Conservation (phyloP, 495 filamentous ascomycete genomes). For the Hypoxylon cercidicola region DNA sequence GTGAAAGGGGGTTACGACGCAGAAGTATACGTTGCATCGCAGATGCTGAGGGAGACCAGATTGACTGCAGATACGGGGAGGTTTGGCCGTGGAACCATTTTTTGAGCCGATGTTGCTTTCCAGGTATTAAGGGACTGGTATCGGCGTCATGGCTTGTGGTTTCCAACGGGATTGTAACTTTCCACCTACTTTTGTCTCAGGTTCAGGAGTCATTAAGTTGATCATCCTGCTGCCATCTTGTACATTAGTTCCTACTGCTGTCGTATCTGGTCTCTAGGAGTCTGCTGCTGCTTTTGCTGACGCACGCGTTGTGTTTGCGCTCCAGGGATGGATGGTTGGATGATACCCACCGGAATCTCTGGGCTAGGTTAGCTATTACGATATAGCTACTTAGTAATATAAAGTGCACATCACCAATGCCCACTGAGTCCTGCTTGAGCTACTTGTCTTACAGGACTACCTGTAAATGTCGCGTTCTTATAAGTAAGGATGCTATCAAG, state of each 20-base stretch:
- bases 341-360: constrained; percentile 32
- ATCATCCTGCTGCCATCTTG: constrained; percentile 23
- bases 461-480: no score
- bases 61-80: constrained; percentile 35
- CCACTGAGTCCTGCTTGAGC: background rate
- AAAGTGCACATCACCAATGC: constrained; percentile 31
- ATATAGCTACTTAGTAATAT: constrained; percentile 39
- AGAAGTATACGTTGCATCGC: constrained; percentile 22
- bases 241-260: constrained; percentile 39
- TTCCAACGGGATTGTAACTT: constrained; percentile 19
- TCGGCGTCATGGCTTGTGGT: constrained; percentile 34
- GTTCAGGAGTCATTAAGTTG: constrained; percentile 38
- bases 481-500: no score
- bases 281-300: constrained; percentile 12
- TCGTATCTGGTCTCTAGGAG: constrained; percentile 27
- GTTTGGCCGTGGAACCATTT: constrained; percentile 19
- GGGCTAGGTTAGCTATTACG: constrained; percentile 30
- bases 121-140: constrained; percentile 26
- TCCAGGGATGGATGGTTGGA: constrained; percentile 19
- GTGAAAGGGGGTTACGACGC: constrained; percentile 11
- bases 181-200: constrained; percentile 27
- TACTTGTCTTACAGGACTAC: background rate
- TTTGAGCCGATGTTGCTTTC: constrained; percentile 28
- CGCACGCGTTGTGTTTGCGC: constrained; percentile 21
- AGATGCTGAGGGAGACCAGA: constrained; percentile 35